phyloP scores from a whole-genome alignment of 1,139 yeast species.

The Yarrowia galli region DNA sequence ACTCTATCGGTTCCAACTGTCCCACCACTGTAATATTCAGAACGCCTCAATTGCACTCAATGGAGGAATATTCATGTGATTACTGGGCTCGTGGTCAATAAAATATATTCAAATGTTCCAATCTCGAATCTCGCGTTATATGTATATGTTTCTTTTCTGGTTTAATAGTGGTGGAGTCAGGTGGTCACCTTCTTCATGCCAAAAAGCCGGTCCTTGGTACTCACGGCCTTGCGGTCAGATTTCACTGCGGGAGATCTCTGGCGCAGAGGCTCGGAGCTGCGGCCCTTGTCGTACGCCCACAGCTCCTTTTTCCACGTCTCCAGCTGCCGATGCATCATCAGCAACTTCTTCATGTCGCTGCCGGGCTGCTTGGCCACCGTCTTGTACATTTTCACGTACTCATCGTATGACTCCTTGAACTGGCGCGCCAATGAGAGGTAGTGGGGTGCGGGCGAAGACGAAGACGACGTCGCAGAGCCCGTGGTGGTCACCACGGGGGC shows the following conservation, averaged over 20 bases:
- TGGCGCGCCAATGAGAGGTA: constrained; percentile 50
- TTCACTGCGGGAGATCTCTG: constrained; percentile 39
- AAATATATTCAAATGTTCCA: constrained; percentile 25
- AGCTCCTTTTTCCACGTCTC: constrained; percentile 52
- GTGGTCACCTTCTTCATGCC: constrained; percentile 37
- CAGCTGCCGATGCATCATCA: constrained; percentile 52
- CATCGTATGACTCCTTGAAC: constrained; percentile 51
- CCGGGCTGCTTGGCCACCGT: constrained; percentile 46
- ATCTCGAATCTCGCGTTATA: constrained; percentile 9
- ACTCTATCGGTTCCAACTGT: not conserved
- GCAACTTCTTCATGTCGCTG: constrained; percentile 48
- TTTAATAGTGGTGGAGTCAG: not conserved
- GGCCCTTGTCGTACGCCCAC: constrained; percentile 47
- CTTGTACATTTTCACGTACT: constrained; percentile 51
- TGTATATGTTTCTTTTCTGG: not conserved
- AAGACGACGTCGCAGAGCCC: constrained; percentile 7
- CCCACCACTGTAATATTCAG: too few species aligned
- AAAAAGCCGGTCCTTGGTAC: constrained; percentile 31
- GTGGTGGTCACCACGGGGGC: not conserved
- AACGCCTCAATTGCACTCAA: constrained; percentile 11
- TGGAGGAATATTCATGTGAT: too few species aligned
- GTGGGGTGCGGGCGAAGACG: constrained; percentile 41
- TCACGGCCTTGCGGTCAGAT: constrained; percentile 35
- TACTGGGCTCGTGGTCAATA: too few species aligned
- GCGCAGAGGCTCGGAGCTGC: constrained; percentile 4